Evolutionary conservation across 2,329 filamentous ascomycete genomes (phyloP), one percentile per base, ranked within the genome.

Genomic region (Sclerotinia subarctica): DNA sequence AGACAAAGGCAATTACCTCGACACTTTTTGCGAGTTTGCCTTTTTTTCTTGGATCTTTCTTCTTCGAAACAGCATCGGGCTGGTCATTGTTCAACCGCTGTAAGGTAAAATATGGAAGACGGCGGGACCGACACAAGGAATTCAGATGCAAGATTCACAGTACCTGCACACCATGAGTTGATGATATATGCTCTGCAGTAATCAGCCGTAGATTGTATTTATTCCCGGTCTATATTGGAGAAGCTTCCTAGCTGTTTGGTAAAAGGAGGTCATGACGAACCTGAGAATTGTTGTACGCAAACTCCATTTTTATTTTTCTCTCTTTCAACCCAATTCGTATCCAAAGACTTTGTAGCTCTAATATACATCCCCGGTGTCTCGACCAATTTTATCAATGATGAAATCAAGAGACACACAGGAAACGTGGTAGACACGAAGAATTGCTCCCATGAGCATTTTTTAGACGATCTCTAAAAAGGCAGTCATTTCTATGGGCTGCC

Each of bases 331-430:
- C 80, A 76, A 0, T 81, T 75, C 1, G 82, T 84, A 8, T 80
- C 78, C 42, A 96, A 81, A 2, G 79, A 80, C 42, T 86, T 81
- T 24, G 80, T 78, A 6, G 88, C 84, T 17, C 77, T 79, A 68
- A 96, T 85, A 77, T 90, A 88, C 74, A 96, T 89, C 2, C 91
- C 91, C 0, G 89, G 86, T 0, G 87, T 89, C n/a, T 82, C 81
- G 70, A 97, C 83, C 0, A 90, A 90, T 86, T 75, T 90, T 83
- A 7, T 88, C 84, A 53, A 96, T 83, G 4, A 96, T 80, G 82
- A 88, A 95, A 75, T 92, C 89, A 71, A 93, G 86, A 77, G 96
- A 90, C 63, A 96, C 89, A 87, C 94, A 95, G 74, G 93, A 92
- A 76, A 94, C 91, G 74, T 95, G 81, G 78, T 97, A 93, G 57